A percentile compares a stretch with the other conserved stretches of the same genome.
phyloP scores from a whole-genome alignment of 306 rosid species.

The Malus sylvestris region DNA sequence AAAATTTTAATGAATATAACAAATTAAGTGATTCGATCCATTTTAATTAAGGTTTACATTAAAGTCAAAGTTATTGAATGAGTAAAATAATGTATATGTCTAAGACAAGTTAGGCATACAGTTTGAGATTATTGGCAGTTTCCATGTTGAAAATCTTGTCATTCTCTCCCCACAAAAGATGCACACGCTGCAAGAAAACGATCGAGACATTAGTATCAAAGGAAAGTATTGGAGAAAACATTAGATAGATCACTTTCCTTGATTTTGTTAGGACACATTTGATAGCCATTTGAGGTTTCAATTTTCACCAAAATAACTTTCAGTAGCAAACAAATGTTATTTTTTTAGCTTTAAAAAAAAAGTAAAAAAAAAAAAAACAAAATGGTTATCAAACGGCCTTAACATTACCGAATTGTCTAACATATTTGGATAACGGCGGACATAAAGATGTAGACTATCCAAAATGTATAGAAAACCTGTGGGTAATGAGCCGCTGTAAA shows the following conservation, averaged over 20 bases:
- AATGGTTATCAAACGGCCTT: no score
- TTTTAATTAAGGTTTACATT: not conserved
- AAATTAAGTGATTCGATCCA: not conserved
- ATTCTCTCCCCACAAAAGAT: constrained; percentile 21
- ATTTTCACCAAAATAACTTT: no score
- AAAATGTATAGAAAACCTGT: constrained; percentile 17
- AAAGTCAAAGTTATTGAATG: not conserved
- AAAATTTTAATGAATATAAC: not conserved
- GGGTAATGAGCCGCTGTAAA: not conserved
- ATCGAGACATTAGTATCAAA: not conserved
- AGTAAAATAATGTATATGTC: not conserved
- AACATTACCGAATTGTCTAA: no score
- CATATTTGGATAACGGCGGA: no score
- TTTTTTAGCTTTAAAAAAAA: no score
- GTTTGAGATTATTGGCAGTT: constrained; percentile 1
- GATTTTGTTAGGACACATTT: no score
- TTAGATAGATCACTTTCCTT: no score
- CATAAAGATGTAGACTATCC: no score
- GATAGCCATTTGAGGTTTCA: no score
- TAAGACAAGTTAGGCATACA: not conserved
- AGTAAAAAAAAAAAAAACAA: no score
- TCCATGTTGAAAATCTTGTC: constrained; percentile 26
- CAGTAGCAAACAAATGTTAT: no score
- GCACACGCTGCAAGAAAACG: constrained; percentile 11
- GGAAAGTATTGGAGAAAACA: not conserved